Conservation (phyloP, 2,329 filamentous ascomycete genomes). For the Colletotrichum caudatum region DNA sequence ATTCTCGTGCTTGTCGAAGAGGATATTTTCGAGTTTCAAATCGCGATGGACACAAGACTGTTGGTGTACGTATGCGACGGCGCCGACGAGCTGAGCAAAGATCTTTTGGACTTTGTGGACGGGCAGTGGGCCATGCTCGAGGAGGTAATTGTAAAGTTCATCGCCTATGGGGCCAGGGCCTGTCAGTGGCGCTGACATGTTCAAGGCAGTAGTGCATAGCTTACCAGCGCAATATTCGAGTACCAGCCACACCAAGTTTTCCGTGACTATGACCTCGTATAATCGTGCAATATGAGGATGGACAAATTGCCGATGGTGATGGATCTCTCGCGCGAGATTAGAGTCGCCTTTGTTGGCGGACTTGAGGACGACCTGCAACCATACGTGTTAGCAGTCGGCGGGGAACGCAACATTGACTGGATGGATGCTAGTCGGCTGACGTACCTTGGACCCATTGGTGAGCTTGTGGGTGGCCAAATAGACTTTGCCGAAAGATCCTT, state of each 20-base stretch:
- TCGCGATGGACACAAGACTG: conserved; percentile 97
- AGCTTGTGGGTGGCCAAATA: conserved; percentile 97
- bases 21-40: conserved; percentile 94
- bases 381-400: conserved; percentile 18
- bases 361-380: conserved; percentile 89
- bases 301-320: conserved; percentile 97
- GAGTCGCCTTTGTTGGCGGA: conserved; percentile 96
- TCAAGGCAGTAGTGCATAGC: conserved; percentile 42
- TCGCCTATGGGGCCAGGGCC: conserved; percentile 70
- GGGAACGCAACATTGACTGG: background rate
- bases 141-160: conserved; percentile 96
- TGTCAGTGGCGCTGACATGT: conserved; percentile 46
- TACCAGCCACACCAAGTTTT: conserved; percentile 94
- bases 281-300: conserved; percentile 96
- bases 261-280: conserved; percentile 98
- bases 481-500: conserved; percentile 98
- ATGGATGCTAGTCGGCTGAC: conserved; percentile 40
- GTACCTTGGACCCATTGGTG: conserved; percentile 96
- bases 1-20: conserved; percentile 96
- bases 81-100: conserved; percentile 94
- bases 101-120: conserved; percentile 92
- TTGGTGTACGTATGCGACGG: conserved; percentile 93
- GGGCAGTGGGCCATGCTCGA: conserved; percentile 86
- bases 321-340: conserved; percentile 96
- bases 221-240: conserved; percentile 94